Evolutionary conservation across 768 basidiomycete genomes (phyloP).

Genomic region (Leccinellum albellum): DNA sequence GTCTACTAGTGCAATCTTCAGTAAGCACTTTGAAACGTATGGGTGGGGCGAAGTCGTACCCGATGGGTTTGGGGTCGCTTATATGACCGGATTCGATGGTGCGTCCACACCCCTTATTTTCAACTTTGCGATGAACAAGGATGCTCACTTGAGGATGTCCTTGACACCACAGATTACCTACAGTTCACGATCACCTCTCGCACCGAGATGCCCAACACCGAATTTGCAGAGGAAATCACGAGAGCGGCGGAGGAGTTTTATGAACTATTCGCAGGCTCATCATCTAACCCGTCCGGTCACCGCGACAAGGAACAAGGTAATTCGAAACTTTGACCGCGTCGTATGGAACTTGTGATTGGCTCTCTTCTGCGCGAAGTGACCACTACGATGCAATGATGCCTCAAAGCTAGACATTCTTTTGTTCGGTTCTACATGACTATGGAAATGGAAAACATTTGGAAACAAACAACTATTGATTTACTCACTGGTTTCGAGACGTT

Average conservation of each 20-base stretch:
- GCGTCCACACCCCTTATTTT: constrained; percentile 16
- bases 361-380: neutral
- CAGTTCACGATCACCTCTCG: constrained; percentile 88
- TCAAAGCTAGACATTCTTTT: neutral
- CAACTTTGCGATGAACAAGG: neutral
- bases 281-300: neutral
- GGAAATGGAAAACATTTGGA: neutral
- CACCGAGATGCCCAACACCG: constrained; percentile 74
- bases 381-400: neutral
- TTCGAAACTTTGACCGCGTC: constrained; percentile 18
- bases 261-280: constrained; percentile 41
- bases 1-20: constrained; percentile 86
- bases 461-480: neutral
- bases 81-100: constrained; percentile 89
- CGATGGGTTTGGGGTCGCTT: constrained; percentile 92
- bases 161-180: constrained; percentile 53
- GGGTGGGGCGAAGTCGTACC: constrained; percentile 97
- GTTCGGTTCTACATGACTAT: neutral
- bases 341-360: neutral
- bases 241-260: constrained; percentile 67
- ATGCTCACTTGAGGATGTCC: neutral
- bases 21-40: constrained; percentile 78
- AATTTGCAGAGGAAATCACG: constrained; percentile 68
- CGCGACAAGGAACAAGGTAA: neutral
- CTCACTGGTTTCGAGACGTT: neutral